Evolutionary conservation across 768 basidiomycete genomes (phyloP).

Genomic region (Termitomyces sp.): DNA sequence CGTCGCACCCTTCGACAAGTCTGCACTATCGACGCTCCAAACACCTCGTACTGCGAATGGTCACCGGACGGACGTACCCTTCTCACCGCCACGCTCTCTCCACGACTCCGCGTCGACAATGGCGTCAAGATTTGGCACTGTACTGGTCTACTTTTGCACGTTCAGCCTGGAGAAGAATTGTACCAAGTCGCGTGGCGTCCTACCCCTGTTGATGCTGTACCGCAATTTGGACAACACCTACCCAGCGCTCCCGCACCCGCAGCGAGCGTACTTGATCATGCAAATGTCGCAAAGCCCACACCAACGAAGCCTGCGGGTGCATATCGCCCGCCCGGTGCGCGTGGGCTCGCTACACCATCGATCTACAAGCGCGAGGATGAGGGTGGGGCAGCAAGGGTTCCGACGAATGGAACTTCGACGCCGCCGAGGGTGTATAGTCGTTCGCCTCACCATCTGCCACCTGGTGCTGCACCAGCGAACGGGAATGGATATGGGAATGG

Average conservation of each 20-base stretch:
- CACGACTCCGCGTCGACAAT: constrained; percentile 93
- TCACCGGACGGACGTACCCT: constrained; percentile 90
- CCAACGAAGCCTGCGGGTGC: constrained; percentile 29
- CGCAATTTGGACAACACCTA: constrained; percentile 60
- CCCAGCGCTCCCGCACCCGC: constrained; percentile 66
- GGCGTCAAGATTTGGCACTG: constrained; percentile 97
- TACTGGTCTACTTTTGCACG: constrained; percentile 78
- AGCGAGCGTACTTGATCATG: constrained; percentile 45
- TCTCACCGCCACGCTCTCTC: constrained; percentile 92
- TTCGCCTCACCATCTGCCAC: constrained; percentile 40
- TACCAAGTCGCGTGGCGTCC: constrained; percentile 89
- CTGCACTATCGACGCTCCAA: constrained; percentile 83
- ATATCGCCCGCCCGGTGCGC: constrained; percentile 65
- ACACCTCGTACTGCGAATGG: constrained; percentile 94
- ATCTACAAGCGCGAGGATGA: constrained; percentile 93
- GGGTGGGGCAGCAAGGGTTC: constrained; percentile 55
- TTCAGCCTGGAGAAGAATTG: constrained; percentile 79
- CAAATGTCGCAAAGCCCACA: constrained; percentile 46
- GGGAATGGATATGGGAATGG: constrained; percentile 21
- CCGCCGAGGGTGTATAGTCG: constrained; percentile 57
- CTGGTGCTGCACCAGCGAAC: constrained; percentile 29
- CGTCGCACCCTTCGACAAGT: constrained; percentile 76
- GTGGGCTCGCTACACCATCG: constrained; percentile 81
- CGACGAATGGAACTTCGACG: constrained; percentile 44
- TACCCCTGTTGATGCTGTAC: constrained; percentile 54